These are phyloP conservation scores for Lonicera japonica DNA, from an alignment of 129 eudicot species.

Conservation along the genomic window DNA sequence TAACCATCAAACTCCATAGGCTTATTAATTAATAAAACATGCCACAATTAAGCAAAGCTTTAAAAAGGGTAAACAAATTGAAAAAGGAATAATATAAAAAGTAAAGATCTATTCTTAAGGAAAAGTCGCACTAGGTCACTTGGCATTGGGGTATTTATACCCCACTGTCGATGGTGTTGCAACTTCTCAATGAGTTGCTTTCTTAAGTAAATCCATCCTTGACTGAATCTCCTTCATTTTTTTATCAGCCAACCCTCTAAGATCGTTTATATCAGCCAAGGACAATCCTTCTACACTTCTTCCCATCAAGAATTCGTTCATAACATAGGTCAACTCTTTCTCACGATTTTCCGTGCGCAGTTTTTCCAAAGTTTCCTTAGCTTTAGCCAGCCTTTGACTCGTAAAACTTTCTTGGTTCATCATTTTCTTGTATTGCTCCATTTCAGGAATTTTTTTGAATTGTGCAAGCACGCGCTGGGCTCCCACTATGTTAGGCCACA, in stretches of 20 bases:
- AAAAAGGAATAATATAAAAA: no score
- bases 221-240: background rate
- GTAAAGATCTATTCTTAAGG: background rate
- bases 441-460: conserved; percentile 19
- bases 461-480: conserved; percentile 19
- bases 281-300: background rate
- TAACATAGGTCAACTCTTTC: background rate
- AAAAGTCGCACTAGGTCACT: conserved; percentile 12
- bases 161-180: no score
- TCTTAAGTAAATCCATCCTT: conserved; percentile 2
- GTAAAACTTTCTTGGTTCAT: conserved; percentile 21
- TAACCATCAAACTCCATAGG: no score
- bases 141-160: background rate
- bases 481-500: conserved; percentile 21
- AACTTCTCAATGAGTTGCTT: background rate
- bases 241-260: conserved; percentile 1
- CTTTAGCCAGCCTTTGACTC: conserved; percentile 10
- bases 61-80: no score
- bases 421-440: conserved; percentile 31
- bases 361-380: background rate
- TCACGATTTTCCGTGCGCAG: background rate
- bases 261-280: conserved; percentile 7
- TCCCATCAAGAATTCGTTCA: background rate
- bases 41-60: no score
- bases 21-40: no score